Base-by-base conservation (phyloP, 495 filamentous ascomycete species). In the Astrothelium subdiscretum region DNA sequence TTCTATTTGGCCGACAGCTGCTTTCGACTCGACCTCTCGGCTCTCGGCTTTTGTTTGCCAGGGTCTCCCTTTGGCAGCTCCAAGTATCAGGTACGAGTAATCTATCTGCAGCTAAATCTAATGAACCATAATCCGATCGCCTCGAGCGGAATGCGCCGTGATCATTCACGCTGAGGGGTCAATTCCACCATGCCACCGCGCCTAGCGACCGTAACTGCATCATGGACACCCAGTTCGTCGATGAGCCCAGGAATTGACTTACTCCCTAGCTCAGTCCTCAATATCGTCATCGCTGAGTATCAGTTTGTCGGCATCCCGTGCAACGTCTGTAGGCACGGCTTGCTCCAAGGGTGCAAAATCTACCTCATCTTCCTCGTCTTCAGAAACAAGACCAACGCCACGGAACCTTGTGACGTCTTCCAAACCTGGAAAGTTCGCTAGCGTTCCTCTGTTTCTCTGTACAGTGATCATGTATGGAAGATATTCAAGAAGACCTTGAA, bases 261-360 rank as follows among this genome's bases (percentile, higher is more conserved):
- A 29, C 24, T 10, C 6, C 2, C 8, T n/a, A 29, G 8, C 24
- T 54, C 48, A 54, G 75, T 97, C 92, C 73, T 91, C 90, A 74
- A 98, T 97, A 79, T 98, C 94, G 78, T 98, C 94, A 71, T 97
- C 92, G 68, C 87, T 91, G 48, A 97, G 76, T 59, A 91, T 82
- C 62, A 95, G 71, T 59, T 84, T 86, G 72, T 85, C 81, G 51
- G 82, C 78, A 60, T 77, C 75, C 48, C 78, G 74, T 22, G 78
- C 73, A 3, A 73, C 65, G 48, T 24, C 24, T 22, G 43, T 48
- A 31, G 71, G 64, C 26, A 66, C 67, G 40, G 67, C 62, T 6
- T 78, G 71, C 60, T 82, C 78, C 1, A 68, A 74, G 24, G 66
- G 57, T n/a, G 35, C 18, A 40, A 29, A 63, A 15, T 31, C 44